phyloP scores from a whole-genome alignment of 2,329 filamentous ascomycete genomes.

The Penicillium sp. region DNA sequence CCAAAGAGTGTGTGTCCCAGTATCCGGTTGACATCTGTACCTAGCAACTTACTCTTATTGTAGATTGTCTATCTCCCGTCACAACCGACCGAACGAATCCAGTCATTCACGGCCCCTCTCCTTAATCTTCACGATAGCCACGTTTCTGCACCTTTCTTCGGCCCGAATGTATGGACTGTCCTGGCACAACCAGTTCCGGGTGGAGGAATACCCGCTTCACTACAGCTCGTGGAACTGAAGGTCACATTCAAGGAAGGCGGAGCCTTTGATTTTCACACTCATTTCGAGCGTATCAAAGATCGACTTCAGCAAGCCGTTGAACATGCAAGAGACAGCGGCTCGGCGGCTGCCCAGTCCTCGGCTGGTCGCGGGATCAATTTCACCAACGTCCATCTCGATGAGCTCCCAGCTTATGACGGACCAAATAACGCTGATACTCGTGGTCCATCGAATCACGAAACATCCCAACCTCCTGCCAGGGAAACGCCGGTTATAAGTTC shows the following conservation, averaged over 20 bases:
- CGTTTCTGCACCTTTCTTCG: conserved; percentile 85
- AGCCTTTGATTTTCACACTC: conserved; percentile 83
- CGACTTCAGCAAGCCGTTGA: conserved; percentile 76
- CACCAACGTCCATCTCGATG: conserved; percentile 71
- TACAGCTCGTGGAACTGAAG: conserved; percentile 72
- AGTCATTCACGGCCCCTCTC: conserved; percentile 86
- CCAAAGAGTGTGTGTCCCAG: conserved; percentile 61
- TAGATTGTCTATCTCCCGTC: conserved; percentile 85
- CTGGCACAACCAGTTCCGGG: conserved; percentile 74
- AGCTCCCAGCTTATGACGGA: conserved; percentile 81
- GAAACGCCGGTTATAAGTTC: not conserved
- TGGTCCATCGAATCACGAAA: not conserved
- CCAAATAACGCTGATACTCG: conserved; percentile 30
- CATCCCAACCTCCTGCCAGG: not conserved
- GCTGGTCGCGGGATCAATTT: conserved; percentile 45
- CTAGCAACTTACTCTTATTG: conserved; percentile 13
- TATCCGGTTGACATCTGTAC: conserved; percentile 7
- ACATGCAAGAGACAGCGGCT: conserved; percentile 63
- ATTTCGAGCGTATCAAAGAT: conserved; percentile 81
- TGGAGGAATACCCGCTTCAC: conserved; percentile 72
- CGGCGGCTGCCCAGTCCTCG: conserved; percentile 32
- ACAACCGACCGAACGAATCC: conserved; percentile 62
- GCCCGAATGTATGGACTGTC: conserved; percentile 84
- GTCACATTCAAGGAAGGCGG: conserved; percentile 92
- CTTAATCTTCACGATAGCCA: conserved; percentile 83